A percentile compares a stretch with the other conserved stretches of the same genome.
Conservation (phyloP, 768 basidiomycete genomes). For the Leccinum longicurvipes region DNA sequence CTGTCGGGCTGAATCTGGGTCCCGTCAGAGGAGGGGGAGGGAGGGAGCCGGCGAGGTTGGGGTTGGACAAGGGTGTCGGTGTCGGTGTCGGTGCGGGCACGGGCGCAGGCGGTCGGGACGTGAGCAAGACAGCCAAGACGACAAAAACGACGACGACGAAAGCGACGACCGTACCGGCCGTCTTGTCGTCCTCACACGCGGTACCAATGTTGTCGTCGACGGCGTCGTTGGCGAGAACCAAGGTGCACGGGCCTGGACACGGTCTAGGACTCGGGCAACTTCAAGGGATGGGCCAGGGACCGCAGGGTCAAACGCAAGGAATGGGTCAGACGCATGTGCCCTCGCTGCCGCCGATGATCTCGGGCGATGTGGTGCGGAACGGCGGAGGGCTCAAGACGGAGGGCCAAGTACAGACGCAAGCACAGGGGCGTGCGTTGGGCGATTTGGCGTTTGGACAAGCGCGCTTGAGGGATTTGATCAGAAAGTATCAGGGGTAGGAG, state of each 20-base stretch:
- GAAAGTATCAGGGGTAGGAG: constrained; percentile 65
- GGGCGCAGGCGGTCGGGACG: constrained; percentile 8
- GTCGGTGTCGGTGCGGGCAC: neutral
- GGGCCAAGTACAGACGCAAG: neutral
- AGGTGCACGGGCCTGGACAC: constrained; percentile 16
- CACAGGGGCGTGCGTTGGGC: constrained; percentile 22
- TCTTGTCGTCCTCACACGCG: constrained; percentile 70
- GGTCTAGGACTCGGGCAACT: constrained; percentile 3
- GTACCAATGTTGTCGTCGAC: constrained; percentile 71
- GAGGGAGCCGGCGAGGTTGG: neutral
- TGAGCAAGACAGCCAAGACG: constrained; percentile 25
- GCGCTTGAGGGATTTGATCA: constrained; percentile 71
- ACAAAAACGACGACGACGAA: constrained; percentile 59
- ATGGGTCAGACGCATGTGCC: constrained; percentile 16
- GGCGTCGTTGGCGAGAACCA: constrained; percentile 65
- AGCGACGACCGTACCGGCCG: constrained; percentile 63
- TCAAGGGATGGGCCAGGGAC: neutral
- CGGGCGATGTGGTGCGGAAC: constrained; percentile 25
- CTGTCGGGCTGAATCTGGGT: neutral
- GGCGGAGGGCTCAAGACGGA: neutral
- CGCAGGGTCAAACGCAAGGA: neutral
- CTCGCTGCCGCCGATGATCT: constrained; percentile 33
- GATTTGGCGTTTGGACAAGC: constrained; percentile 78
- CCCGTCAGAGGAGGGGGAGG: neutral
- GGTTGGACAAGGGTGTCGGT: constrained; percentile 16